Evolutionary conservation across 805 yeast genomes (phyloP), one percentile per base, ranked within the genome.

Genomic region (Saturnispora halmiae): DNA sequence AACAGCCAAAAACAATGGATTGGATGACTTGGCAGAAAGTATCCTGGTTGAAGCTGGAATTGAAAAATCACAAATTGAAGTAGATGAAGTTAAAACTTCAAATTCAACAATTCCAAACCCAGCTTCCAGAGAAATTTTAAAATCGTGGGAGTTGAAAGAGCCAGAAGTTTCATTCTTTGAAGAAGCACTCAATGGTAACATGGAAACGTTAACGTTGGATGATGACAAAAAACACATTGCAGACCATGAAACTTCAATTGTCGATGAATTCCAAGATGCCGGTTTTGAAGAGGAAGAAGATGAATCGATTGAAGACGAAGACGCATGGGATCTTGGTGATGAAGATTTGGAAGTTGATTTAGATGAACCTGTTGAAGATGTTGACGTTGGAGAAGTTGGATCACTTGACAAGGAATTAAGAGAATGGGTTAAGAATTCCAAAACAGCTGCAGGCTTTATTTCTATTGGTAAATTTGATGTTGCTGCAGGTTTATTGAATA

Each of bases 381-480:
- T 55, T 19, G 60, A 49, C 5, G 52, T 51, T 7, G 54, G 60
- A 18, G 40, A 38, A 3, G 32, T 41, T 26, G 50, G 44, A 26
- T 15, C 51, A 4, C 58, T 64, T 46, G 70, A 70, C 13, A 73
- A 73, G 21, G 95, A 88, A 58, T 63, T 77, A 25, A 79, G 79
- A 4, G 61, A 63, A 44, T 94, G 99, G 98, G 73, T 84, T 24
- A 81, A 90, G 50, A 85, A 82, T 61, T 83, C 95, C 14, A 82
- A 81, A 47, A 73, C 88, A 42, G 86, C 96, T 4, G 96, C 95
- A 24, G 86, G 85, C 21, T 84, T 86, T 52, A 87, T 82, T 54
- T 96, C 98, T 2, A 87, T 96, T 2, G 99, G 99, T 52, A 83
- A 94, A 4, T 90, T 90, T 58, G 96, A 87, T 50, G 82, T 90